Evolutionary conservation across 768 basidiomycete genomes (phyloP), one percentile per base, ranked within the genome.

Genomic region (Rhodotorula kratochvilovae): DNA sequence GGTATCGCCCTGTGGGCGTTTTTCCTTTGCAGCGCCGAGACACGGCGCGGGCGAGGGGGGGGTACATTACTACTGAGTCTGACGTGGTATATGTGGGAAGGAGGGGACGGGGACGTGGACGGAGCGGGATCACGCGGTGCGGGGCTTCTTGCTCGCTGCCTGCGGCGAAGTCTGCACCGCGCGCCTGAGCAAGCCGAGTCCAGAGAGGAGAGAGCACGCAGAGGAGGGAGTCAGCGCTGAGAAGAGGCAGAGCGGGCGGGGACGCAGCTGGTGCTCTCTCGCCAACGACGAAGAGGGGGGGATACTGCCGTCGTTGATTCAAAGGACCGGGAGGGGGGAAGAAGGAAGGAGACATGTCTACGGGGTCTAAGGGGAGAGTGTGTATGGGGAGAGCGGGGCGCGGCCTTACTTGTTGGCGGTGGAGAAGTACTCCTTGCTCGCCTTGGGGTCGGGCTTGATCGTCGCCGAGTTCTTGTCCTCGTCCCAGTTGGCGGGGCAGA

Each of bases 401-500:
- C 5, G 48, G 11, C 72, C 77, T n/a, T 74, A 43, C 39, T 54
- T 27, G 48, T 46, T 35, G 54, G 33, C 35, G 19, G 93, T 89
- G 90, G 94, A 74, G 68, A 62, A 65, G 71, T 67, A 69, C 67
- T 72, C 64, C 66, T 46, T 71, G 46, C 43, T 35, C 31, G 29
- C 59, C 7, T 62, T 25, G 12, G 60, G 70, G 57, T 68, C 61
- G 15, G 64, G 46, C 50, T 60, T 56, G 54, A 69, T 68, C 21
- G 65, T 71, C 35, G 60, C 61, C n/a, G 35, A 42, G 39, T 69
- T 16, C 23, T 10, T 10, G 15, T 55, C 54, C 23, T n/a, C 42
- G 63, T 64, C 51, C 63, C 63, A 95, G 81, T 90, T 91, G 21
- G 87, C 89, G 25, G 92, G 93, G 84, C 92, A 95, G 31, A 93